Percentiles rank a stretch among this genome's conserved stretches.
Evolutionary conservation across 768 basidiomycete genomes (phyloP).

Genomic region (Lentinula detonsa): DNA sequence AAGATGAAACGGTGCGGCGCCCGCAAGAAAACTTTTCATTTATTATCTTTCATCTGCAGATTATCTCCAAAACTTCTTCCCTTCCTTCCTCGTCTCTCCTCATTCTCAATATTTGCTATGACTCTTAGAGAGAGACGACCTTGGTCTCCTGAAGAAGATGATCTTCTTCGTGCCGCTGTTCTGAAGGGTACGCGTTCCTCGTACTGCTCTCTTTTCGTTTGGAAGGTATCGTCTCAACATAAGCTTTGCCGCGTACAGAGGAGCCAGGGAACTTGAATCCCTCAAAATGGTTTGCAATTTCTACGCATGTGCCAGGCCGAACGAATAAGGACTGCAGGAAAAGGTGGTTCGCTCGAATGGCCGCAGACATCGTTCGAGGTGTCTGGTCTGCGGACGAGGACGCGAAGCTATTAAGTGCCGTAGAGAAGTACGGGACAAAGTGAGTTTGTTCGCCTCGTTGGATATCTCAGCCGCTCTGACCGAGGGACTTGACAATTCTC

Average conservation of each 20-base stretch:
- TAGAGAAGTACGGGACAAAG: constrained; percentile 51
- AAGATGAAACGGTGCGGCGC: neutral
- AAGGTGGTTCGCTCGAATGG: constrained; percentile 61
- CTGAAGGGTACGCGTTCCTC: constrained; percentile 28
- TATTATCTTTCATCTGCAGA: neutral
- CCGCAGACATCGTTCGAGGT: constrained; percentile 53
- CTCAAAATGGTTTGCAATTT: constrained; percentile 61
- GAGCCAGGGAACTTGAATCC: constrained; percentile 53
- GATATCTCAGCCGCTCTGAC: neutral
- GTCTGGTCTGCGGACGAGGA: constrained; percentile 60
- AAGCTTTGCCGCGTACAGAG: constrained; percentile 28
- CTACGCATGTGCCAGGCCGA: constrained; percentile 54
- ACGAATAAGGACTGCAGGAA: constrained; percentile 64
- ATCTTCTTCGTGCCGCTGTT: constrained; percentile 45
- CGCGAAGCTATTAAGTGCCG: constrained; percentile 47
- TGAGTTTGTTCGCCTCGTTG: constrained; percentile 14
- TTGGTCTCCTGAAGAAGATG: constrained; percentile 48
- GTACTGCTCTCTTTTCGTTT: neutral
- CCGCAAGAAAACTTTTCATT: neutral
- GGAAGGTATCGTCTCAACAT: constrained; percentile 5
- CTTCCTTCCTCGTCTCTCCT: neutral
- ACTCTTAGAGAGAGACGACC: constrained; percentile 37
- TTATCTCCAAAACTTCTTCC: neutral
- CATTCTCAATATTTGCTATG: neutral
- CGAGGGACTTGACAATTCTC: neutral